Base-by-base conservation (phyloP, 441 rosid species). In the Pelargonium cotyledonis region DNA sequence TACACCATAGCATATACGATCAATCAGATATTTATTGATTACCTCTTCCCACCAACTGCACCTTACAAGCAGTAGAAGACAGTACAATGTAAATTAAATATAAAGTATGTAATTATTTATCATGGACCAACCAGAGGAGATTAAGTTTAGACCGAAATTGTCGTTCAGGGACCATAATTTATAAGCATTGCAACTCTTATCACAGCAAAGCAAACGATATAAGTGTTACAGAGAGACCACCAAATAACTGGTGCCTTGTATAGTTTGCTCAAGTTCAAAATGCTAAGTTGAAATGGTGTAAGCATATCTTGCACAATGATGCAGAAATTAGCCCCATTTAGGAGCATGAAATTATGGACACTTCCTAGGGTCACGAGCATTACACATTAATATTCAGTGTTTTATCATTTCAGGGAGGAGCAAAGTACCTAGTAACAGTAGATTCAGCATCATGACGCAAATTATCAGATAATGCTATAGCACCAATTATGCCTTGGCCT, bases 401-500 rank as follows among this genome's bases (percentile, higher is more conserved):
- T 35, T 35, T 31, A 70, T 38, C 19, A 35, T 11, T 55, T 12
- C 63, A 16, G 43, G 61, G 66, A 71, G 51, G 21, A 41, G 70
- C 58, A 72, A 64, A 65, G 60, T 82, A 91, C 96, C 97, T 86
- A 68, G 76, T 79, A 19, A 91, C 85, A 43, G 96, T 89, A 72
- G 79, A 82, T 77, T 82, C 83, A 67, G 96, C 97, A 82, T 94
- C 99, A 73, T 71, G 68, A 65, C 92, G 89, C 82, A 94, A 80
- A 79, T 81, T 66, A 73, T 94, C 94, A 46, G 95, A 82, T 84
- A 94, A 68, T 75, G 89, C 88, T 69, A 94, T 87, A 72, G 91
- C 95, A 80, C 99, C 99, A 38, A 94, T 84, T 7, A 94, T 82
- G 57, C 97, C 96, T 74, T 94, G 94, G 61, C 85, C 92, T 82